Conservation (phyloP, 768 basidiomycete species). For the Pholiota conissans region DNA sequence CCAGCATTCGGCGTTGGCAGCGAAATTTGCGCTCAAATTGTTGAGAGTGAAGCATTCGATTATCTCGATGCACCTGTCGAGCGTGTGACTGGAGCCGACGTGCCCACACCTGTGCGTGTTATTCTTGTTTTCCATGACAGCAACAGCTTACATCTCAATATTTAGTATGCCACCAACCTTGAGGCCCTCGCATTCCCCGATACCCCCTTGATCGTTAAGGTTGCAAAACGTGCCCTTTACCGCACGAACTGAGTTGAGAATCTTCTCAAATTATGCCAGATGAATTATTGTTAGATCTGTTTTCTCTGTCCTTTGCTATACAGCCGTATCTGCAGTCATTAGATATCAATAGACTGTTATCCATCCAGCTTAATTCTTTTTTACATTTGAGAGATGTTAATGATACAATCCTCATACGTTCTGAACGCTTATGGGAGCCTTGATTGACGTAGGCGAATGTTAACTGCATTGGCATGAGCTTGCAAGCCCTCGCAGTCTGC, state of each 20-base stretch:
- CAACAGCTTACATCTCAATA: slow-evolving; percentile 1
- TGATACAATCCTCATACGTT: background rate
- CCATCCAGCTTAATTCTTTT: background rate
- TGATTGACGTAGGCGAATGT: slow-evolving; percentile 60
- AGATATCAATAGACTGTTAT: slow-evolving; percentile 32
- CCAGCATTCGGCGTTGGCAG: slow-evolving; percentile 98
- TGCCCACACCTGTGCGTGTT: slow-evolving; percentile 78
- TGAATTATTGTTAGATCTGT: slow-evolving; percentile 1
- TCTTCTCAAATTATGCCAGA: slow-evolving; percentile 1
- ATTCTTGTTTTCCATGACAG: background rate
- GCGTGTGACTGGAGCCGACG: slow-evolving; percentile 95
- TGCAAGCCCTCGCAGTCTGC: slow-evolving; percentile 95
- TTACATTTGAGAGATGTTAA: background rate
- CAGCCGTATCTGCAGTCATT: slow-evolving; percentile 20
- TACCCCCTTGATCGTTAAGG: slow-evolving; percentile 87
- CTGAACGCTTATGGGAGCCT: background rate
- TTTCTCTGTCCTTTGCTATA: slow-evolving; percentile 1
- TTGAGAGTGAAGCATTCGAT: slow-evolving; percentile 97
- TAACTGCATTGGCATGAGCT: slow-evolving; percentile 95
- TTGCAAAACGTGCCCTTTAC: slow-evolving; percentile 91
- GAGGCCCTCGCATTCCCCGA: slow-evolving; percentile 95
- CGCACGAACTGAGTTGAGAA: slow-evolving; percentile 65
- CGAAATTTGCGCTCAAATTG: slow-evolving; percentile 96
- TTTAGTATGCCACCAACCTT: slow-evolving; percentile 85
- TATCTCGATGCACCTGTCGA: slow-evolving; percentile 98